phyloP scores from a whole-genome alignment of 2,329 filamentous ascomycete genomes.

The Thermothelomyces thermophilus region DNA sequence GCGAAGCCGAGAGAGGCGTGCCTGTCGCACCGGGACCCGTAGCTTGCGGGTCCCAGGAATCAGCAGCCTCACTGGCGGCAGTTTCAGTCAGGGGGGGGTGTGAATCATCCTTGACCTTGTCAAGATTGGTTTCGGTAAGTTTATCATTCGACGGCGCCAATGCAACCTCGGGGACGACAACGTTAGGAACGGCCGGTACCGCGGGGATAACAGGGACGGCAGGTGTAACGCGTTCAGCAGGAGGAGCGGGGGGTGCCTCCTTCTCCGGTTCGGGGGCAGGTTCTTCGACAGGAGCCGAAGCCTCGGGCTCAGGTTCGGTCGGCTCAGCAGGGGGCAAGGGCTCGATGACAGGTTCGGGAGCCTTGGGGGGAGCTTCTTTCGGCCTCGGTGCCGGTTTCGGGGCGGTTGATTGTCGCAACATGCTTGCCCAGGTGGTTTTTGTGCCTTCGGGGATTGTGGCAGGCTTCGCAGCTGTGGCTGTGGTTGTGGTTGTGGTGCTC shows the following conservation, averaged over 20 bases:
- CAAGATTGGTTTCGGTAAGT: conserved; percentile 86
- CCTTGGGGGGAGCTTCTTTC: conserved; percentile 42
- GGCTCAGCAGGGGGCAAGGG: conserved; percentile 36
- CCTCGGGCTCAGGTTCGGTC: conserved; percentile 36
- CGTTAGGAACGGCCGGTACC: conserved; percentile 39
- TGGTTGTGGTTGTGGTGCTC: conserved; percentile 23
- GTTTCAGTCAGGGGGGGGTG: conserved; percentile 72
- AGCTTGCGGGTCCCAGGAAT: conserved; percentile 70
- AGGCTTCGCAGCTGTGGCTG: conserved; percentile 31
- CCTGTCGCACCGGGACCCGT: conserved; percentile 52
- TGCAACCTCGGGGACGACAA: conserved; percentile 47
- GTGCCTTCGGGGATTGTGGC: conserved; percentile 17
- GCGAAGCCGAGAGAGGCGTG: conserved; percentile 59
- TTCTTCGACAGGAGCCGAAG: conserved; percentile 33
- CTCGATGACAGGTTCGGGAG: conserved; percentile 40
- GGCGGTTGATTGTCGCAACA: conserved; percentile 56
- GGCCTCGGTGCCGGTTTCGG: conserved; percentile 53
- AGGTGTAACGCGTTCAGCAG: conserved; percentile 12
- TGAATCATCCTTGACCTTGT: conserved; percentile 79
- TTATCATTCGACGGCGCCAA: conserved; percentile 70
- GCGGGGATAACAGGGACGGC: conserved; percentile 15
- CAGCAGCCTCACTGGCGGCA: conserved; percentile 80
- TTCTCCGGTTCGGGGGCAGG: conserved; percentile 31
- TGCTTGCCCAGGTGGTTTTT: conserved; percentile 66
- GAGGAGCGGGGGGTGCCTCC: conserved; percentile 24